Conservation (phyloP, 2,329 filamentous ascomycete genomes). For the Didymella pomorum region DNA sequence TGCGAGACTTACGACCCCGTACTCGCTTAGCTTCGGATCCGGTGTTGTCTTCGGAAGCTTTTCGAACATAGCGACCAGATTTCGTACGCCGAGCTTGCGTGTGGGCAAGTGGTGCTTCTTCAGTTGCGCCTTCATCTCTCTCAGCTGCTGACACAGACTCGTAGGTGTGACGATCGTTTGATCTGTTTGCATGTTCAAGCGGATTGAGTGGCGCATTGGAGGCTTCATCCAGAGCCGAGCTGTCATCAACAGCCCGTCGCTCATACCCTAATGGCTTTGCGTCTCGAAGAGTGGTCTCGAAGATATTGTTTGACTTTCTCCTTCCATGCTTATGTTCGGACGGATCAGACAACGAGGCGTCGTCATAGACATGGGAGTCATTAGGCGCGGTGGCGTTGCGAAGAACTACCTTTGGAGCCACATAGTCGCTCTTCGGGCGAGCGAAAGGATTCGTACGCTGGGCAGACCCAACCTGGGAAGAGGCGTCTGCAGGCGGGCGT, state of each 20-base stretch:
- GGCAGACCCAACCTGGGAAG: conserved; percentile 13
- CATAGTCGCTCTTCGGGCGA: conserved; percentile 12
- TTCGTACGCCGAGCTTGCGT: conserved; percentile 22
- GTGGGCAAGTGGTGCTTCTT: conserved; percentile 1
- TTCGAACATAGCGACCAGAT: conserved; percentile 36
- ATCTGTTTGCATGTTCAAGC: conserved; percentile 10
- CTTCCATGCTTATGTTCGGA: background rate
- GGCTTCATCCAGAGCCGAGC: conserved; percentile 1
- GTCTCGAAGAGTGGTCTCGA: conserved; percentile 6
- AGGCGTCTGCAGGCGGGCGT: conserved; percentile 16
- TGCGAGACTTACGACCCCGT: conserved; percentile 21
- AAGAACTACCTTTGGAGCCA: conserved; percentile 19
- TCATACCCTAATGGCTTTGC: conserved; percentile 15
- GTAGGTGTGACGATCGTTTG: conserved; percentile 1
- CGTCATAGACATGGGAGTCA: background rate
- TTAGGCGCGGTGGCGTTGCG: conserved; percentile 13
- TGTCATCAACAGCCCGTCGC: conserved; percentile 4
- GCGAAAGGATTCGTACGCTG: conserved; percentile 24
- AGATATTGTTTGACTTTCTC: background rate
- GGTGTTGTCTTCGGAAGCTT: conserved; percentile 20
- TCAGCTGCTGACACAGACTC: conserved; percentile 32
- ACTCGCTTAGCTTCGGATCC: conserved; percentile 6
- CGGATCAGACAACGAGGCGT: background rate
- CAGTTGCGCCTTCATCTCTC: conserved; percentile 21
- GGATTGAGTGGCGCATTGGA: conserved; percentile 6